A percentile compares a stretch with the other conserved stretches of the same genome.
Evolutionary conservation across 1,284 basidiomycete species (phyloP).

Genomic region (Amylostereum chailletii): DNA sequence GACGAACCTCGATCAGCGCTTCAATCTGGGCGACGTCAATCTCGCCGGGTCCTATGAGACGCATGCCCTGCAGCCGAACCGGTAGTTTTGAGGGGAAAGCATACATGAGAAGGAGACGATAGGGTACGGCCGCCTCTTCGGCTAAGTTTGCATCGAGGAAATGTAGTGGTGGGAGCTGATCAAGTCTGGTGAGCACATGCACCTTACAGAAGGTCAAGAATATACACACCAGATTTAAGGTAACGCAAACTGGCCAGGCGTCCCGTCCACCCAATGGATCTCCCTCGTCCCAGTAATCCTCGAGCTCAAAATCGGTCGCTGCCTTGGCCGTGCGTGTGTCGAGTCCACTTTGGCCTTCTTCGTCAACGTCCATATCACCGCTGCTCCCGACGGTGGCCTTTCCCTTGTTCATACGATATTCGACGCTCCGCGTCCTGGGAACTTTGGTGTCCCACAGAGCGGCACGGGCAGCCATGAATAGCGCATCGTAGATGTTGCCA

Average conservation of each 20-base stretch:
- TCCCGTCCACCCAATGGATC: slow-evolving; percentile 50
- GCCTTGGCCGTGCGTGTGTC: slow-evolving; percentile 40
- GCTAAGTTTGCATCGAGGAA: slow-evolving; percentile 61
- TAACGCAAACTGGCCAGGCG: slow-evolving; percentile 65
- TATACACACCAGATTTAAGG: slow-evolving; percentile 59
- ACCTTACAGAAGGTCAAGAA: neutral
- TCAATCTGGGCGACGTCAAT: slow-evolving; percentile 36
- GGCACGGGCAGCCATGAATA: slow-evolving; percentile 69
- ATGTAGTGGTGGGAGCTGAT: slow-evolving; percentile 42
- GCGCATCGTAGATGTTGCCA: slow-evolving; percentile 66
- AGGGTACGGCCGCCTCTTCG: slow-evolving; percentile 53
- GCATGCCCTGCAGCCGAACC: slow-evolving; percentile 46
- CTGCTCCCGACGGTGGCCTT: slow-evolving; percentile 14
- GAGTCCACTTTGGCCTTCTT: slow-evolving; percentile 38
- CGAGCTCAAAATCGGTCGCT: slow-evolving; percentile 72
- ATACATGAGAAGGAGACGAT: slow-evolving; percentile 51
- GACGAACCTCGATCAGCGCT: slow-evolving; percentile 41
- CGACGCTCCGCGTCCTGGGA: slow-evolving; percentile 57
- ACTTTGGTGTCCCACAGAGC: slow-evolving; percentile 76
- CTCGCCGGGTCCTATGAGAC: slow-evolving; percentile 52
- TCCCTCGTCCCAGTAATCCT: slow-evolving; percentile 80
- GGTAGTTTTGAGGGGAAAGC: slow-evolving; percentile 37
- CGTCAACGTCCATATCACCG: slow-evolving; percentile 46
- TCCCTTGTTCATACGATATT: slow-evolving; percentile 35
- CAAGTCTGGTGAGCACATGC: neutral